Percentiles rank a stretch among this genome's conserved stretches.
phyloP scores from a whole-genome alignment of 106 monocot genomes.

The Acorus gramineus region DNA sequence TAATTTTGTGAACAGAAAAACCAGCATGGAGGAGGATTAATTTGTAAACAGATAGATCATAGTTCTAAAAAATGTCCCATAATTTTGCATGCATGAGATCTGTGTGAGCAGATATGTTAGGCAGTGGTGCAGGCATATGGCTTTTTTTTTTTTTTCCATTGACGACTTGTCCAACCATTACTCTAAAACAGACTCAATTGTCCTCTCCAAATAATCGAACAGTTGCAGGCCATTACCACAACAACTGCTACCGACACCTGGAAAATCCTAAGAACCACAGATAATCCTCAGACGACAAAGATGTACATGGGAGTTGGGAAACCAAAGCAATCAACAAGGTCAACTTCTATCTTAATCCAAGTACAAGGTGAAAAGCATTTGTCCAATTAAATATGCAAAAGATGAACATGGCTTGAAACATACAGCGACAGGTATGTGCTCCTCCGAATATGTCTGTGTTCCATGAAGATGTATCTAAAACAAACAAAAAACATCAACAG shows the following conservation, averaged over 20 bases:
- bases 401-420: constrained; percentile 9
- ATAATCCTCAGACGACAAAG: no score
- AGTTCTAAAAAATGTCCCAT: no score
- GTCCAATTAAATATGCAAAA: neutral
- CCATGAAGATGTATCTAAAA: constrained; percentile 57
- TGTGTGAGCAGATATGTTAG: no score
- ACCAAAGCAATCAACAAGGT: neutral
- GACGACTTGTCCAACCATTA: constrained; percentile 14
- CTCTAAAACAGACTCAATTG: constrained; percentile 78
- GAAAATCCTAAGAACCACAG: no score
- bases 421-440: constrained; percentile 57
- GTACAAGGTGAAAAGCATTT: neutral
- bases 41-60: no score
- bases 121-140: no score
- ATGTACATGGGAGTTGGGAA: no score
- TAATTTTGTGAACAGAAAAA: no score
- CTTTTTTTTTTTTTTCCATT: no score
- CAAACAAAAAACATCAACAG: neutral
- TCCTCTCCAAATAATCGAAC: constrained; percentile 74
- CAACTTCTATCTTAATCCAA: neutral
- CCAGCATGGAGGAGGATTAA: no score
- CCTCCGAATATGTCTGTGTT: constrained; percentile 67
- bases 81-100: no score
- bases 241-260: constrained; percentile 61
- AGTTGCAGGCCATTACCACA: constrained; percentile 97